phyloP scores from a whole-genome alignment of 495 filamentous ascomycete species.

The Neurospora sp. region DNA sequence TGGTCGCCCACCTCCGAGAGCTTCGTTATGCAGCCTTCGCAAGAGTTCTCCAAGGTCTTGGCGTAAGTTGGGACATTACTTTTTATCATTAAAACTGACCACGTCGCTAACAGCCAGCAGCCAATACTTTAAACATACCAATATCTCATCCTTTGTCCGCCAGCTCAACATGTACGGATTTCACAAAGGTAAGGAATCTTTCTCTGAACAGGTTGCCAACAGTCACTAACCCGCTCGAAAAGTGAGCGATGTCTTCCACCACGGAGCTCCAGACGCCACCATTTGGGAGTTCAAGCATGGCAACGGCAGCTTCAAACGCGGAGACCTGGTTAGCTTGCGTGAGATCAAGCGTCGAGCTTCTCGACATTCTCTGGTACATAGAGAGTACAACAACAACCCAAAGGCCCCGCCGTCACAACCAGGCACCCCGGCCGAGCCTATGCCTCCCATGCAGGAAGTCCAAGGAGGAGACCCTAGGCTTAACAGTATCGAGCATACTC shows the following conservation, averaged over 20 bases:
- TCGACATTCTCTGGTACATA: constrained; percentile 85
- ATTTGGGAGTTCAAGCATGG: constrained; percentile 99
- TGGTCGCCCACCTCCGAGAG: constrained; percentile 92
- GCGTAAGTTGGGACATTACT: constrained; percentile 53
- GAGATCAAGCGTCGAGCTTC: constrained; percentile 98
- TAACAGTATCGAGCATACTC: constrained; percentile 63
- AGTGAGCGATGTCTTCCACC: constrained; percentile 99
- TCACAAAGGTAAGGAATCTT: constrained; percentile 72
- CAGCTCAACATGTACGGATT: constrained; percentile 99
- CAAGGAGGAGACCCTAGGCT: constrained; percentile 66
- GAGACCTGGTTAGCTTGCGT: constrained; percentile 79
- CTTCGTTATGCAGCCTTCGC: constrained; percentile 95
- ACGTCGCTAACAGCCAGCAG: constrained; percentile 26
- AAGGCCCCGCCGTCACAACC: constrained; percentile 66
- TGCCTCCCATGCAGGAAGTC: constrained; percentile 44
- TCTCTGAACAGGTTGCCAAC: too few relatives aligned
- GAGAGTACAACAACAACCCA: constrained; percentile 88
- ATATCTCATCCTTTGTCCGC: constrained; percentile 95
- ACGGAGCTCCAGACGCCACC: constrained; percentile 86
- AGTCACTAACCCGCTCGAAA: neutral
- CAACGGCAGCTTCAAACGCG: constrained; percentile 92
- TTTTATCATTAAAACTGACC: neutral
- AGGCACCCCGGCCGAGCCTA: constrained; percentile 73
- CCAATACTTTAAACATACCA: constrained; percentile 98
- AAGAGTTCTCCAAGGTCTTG: constrained; percentile 96